Evolutionary conservation across 345 rosid species (phyloP).

Genomic region (Erodium maritimum): DNA sequence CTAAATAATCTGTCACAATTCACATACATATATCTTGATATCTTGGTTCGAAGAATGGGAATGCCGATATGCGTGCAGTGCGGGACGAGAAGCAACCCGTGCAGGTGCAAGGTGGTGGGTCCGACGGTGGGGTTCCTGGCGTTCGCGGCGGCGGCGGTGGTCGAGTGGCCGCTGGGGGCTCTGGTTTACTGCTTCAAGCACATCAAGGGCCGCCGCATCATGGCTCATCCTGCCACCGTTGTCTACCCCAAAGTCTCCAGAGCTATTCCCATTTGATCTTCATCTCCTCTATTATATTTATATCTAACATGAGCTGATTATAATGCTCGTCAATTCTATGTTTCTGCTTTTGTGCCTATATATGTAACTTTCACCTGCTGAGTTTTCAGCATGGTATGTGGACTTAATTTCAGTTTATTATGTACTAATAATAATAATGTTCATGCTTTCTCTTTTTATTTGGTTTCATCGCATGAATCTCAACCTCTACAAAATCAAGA

Average conservation of each 20-base stretch:
- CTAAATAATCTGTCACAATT: too few relatives aligned
- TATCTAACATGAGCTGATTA: too few relatives aligned
- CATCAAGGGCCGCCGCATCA: slow-evolving; percentile 58
- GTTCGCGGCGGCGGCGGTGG: slow-evolving; percentile 47
- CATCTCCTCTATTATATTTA: not conserved
- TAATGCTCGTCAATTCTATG: too few relatives aligned
- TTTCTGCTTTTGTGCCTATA: too few relatives aligned
- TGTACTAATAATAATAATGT: too few relatives aligned
- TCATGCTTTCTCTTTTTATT: too few relatives aligned
- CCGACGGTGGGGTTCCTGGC: slow-evolving; percentile 77
- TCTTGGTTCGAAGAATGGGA: slow-evolving; percentile 7
- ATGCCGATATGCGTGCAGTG: slow-evolving; percentile 64
- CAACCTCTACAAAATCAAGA: too few relatives aligned
- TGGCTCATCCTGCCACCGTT: slow-evolving; percentile 77
- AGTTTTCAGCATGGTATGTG: too few relatives aligned
- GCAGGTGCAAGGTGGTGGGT: slow-evolving; percentile 81
- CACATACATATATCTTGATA: too few relatives aligned
- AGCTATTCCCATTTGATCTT: slow-evolving; percentile 47
- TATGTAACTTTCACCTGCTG: too few relatives aligned
- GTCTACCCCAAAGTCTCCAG: slow-evolving; percentile 52
- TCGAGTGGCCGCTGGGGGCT: slow-evolving; percentile 90
- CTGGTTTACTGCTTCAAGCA: slow-evolving; percentile 63
- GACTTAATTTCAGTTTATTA: too few relatives aligned
- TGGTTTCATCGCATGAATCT: too few relatives aligned
- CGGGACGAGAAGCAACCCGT: slow-evolving; percentile 58